phyloP scores from a whole-genome alignment of 2,329 filamentous ascomycete genomes.

The Chrysoporthe austroafricana region DNA sequence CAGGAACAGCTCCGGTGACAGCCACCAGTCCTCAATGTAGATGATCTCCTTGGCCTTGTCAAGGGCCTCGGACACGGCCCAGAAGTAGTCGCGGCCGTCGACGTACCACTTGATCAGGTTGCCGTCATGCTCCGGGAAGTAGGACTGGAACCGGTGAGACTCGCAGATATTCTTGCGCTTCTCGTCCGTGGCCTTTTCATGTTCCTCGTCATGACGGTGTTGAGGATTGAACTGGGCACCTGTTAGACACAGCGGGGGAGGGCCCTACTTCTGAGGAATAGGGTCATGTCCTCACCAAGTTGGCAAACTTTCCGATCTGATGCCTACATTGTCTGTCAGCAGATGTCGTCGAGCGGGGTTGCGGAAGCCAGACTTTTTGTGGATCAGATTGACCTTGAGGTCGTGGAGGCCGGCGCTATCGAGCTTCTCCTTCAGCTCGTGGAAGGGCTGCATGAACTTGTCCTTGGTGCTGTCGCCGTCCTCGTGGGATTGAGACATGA shows the following conservation, averaged over 20 bases:
- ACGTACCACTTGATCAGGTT: constrained; percentile 98
- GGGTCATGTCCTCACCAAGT: constrained; percentile 52
- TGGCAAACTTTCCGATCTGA: constrained; percentile 65
- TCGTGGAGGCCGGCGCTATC: constrained; percentile 58
- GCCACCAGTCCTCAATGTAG: constrained; percentile 97
- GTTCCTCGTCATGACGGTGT: constrained; percentile 91
- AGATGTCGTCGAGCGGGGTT: neutral
- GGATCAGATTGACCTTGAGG: constrained; percentile 58
- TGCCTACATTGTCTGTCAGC: constrained; percentile 43
- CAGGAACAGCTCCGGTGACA: constrained; percentile 86
- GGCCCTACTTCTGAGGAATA: too few species aligned
- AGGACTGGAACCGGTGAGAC: constrained; percentile 84
- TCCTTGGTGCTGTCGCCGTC: constrained; percentile 41
- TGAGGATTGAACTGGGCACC: constrained; percentile 71
- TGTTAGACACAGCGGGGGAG: neutral
- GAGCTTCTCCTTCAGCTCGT: constrained; percentile 56
- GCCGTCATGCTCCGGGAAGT: constrained; percentile 81
- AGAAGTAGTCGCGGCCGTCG: constrained; percentile 93
- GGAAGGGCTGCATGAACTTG: constrained; percentile 54
- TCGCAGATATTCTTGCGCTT: constrained; percentile 76
- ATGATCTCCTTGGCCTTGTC: constrained; percentile 90
- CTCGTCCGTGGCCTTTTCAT: constrained; percentile 81
- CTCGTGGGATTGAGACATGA: constrained; percentile 23
- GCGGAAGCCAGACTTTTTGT: constrained; percentile 56
- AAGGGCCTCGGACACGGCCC: constrained; percentile 88